These are phyloP conservation scores for Anthracocystis walkeri DNA, from an alignment of 1,284 basidiomycete genomes.

Conservation along the genomic window DNA sequence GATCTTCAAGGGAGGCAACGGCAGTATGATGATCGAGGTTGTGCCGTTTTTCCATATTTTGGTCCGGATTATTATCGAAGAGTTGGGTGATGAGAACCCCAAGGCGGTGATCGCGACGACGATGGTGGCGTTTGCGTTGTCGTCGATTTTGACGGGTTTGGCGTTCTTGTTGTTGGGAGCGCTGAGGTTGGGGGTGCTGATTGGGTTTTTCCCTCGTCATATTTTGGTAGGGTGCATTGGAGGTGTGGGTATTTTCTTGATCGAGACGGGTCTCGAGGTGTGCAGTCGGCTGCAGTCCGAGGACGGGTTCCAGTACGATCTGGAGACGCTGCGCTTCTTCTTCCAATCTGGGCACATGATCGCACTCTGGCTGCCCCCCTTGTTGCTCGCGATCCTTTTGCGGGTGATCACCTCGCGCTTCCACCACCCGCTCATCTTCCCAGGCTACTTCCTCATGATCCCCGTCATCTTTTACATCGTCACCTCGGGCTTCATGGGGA, in stretches of 20 bases:
- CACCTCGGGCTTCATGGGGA: conserved; percentile 75
- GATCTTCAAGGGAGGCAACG: conserved; percentile 82
- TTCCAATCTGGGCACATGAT: conserved; percentile 74
- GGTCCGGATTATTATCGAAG: conserved; percentile 79
- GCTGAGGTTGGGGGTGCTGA: conserved; percentile 83
- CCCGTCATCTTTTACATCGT: conserved; percentile 86
- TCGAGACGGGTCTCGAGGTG: conserved; percentile 76
- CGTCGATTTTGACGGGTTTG: conserved; percentile 85
- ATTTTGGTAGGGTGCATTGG: conserved; percentile 88
- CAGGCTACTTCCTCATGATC: conserved; percentile 85
- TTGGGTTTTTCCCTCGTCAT: conserved; percentile 96
- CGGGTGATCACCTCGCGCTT: conserved; percentile 83
- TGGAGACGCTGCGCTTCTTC: conserved; percentile 75
- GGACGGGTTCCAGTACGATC: conserved; percentile 80
- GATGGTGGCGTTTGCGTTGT: conserved; percentile 87
- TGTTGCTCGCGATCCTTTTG: conserved; percentile 81
- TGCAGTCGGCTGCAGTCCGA: conserved; percentile 82
- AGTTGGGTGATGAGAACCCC: conserved; percentile 80
- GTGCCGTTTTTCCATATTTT: conserved; percentile 93
- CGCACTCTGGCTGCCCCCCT: conserved; percentile 80
- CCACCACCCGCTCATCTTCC: conserved; percentile 91
- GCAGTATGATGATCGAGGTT: conserved; percentile 99
- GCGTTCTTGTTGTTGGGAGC: conserved; percentile 73
- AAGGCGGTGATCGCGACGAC: conserved; percentile 87
- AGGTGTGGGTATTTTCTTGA: conserved; percentile 90